These are phyloP conservation scores for Micromonas pusilla DNA, from an alignment of 139 green algal genomes.

Conservation along the genomic window DNA sequence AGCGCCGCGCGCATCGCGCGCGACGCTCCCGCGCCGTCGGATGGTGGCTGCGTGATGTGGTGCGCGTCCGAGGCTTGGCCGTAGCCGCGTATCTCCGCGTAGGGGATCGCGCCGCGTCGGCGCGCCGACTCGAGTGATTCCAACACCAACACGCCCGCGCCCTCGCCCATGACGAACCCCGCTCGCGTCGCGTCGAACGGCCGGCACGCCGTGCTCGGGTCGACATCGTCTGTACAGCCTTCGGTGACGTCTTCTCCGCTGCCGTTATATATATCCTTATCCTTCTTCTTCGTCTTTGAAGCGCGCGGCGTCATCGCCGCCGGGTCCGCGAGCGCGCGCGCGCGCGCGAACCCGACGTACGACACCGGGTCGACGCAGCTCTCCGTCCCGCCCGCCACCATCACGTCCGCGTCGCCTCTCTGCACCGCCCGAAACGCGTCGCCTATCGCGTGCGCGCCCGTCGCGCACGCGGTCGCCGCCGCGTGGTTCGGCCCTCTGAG, in stretches of 20 bases:
- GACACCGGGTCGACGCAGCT: slow-evolving; percentile 79
- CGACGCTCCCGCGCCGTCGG: slow-evolving; percentile 46
- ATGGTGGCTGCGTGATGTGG: slow-evolving; percentile 80
- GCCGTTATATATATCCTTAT: too few relatives aligned
- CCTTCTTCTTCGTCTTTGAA: too few relatives aligned
- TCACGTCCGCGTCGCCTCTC: slow-evolving; percentile 74
- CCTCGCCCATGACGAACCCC: slow-evolving; percentile 58
- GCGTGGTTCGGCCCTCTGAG: slow-evolving; percentile 72
- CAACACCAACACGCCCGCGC: slow-evolving; percentile 65
- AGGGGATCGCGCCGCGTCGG: slow-evolving; percentile 47
- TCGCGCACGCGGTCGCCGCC: slow-evolving; percentile 62
- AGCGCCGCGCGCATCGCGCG: slow-evolving; percentile 56
- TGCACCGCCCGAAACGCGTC: slow-evolving; percentile 78
- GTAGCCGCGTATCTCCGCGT: slow-evolving; percentile 77
- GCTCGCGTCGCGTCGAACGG: slow-evolving; percentile 51
- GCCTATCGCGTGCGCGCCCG: slow-evolving; percentile 58
- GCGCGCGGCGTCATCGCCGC: slow-evolving; percentile 30
- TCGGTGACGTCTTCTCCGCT: not conserved
- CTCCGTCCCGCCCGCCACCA: slow-evolving; percentile 61
- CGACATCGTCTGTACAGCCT: not conserved
- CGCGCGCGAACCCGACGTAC: slow-evolving; percentile 70
- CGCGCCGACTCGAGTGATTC: slow-evolving; percentile 55
- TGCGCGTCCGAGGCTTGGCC: slow-evolving; percentile 78
- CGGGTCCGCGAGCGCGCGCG: slow-evolving; percentile 54
- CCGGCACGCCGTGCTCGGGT: slow-evolving; percentile 36